These are phyloP conservation scores for Fusarium sp. DNA, from an alignment of 2,329 filamentous ascomycete genomes.

Conservation along the genomic window DNA sequence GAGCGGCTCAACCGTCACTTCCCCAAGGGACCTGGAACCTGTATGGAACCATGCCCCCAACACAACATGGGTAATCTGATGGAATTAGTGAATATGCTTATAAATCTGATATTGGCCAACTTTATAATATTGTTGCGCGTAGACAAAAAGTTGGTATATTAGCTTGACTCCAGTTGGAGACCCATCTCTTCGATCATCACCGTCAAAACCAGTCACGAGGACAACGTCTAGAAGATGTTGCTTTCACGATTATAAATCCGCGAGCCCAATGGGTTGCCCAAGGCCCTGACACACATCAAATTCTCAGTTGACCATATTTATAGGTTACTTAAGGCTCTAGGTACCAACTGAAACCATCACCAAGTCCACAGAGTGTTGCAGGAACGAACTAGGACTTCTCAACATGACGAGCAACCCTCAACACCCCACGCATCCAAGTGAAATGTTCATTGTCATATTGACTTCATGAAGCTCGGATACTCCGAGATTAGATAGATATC, in stretches of 20 bases:
- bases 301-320: neutral
- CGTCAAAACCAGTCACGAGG: neutral
- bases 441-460: constrained; percentile 22
- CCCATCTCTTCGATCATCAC: neutral
- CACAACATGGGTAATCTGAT: neutral
- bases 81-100: neutral
- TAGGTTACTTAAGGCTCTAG: neutral
- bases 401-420: neutral
- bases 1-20: neutral
- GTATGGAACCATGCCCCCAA: neutral
- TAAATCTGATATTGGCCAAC: neutral
- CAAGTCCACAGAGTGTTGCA: neutral
- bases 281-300: neutral
- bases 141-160: neutral
- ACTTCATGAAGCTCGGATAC: constrained; percentile 27
- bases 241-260: neutral
- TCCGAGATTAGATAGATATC: constrained; percentile 31
- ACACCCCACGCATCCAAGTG: neutral
- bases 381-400: neutral
- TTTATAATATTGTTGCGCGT: neutral
- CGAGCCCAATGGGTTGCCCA: neutral
- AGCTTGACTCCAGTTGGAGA: neutral
- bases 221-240: neutral
- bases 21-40: neutral
- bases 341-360: neutral